Evolutionary conservation across 1,284 basidiomycete genomes (phyloP).

Genomic region (Schizopora paradoxa): DNA sequence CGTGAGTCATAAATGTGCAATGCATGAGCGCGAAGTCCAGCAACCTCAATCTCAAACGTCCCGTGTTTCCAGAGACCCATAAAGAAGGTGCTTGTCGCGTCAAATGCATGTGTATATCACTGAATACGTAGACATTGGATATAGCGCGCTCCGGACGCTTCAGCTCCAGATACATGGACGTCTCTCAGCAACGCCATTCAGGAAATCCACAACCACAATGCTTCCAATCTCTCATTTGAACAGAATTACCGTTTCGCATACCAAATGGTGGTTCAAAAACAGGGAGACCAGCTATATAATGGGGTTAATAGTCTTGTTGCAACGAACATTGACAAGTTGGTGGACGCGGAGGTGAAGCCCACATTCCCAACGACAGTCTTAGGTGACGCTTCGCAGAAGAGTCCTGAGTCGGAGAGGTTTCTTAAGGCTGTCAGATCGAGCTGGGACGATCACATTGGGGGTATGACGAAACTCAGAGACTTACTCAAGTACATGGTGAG

Average conservation of each 20-base stretch:
- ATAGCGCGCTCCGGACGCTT: constrained; percentile 65
- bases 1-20: constrained; percentile 15
- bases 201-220: constrained; percentile 95
- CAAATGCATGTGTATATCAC: neutral
- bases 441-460: constrained; percentile 93
- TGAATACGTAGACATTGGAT: constrained; percentile 5
- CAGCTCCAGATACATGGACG: constrained; percentile 70
- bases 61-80: constrained; percentile 62
- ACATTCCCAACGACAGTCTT: constrained; percentile 65
- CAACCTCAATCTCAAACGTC: constrained; percentile 39
- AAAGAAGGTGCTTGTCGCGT: no score
- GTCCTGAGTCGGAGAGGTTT: constrained; percentile 78
- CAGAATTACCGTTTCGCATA: constrained; percentile 95
- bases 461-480: constrained; percentile 86
- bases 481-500: constrained; percentile 95
- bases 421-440: constrained; percentile 80
- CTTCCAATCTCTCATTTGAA: constrained; percentile 90
- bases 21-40: constrained; percentile 33
- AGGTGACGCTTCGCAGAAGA: constrained; percentile 55
- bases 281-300: constrained; percentile 85
- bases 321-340: constrained; percentile 81
- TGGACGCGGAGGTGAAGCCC: constrained; percentile 74
- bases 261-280: constrained; percentile 87
- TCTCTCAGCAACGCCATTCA: constrained; percentile 79
- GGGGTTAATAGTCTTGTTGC: constrained; percentile 79